These are phyloP conservation scores for Trametes polyzona DNA, from an alignment of 1,284 basidiomycete species.

Conservation along the genomic window DNA sequence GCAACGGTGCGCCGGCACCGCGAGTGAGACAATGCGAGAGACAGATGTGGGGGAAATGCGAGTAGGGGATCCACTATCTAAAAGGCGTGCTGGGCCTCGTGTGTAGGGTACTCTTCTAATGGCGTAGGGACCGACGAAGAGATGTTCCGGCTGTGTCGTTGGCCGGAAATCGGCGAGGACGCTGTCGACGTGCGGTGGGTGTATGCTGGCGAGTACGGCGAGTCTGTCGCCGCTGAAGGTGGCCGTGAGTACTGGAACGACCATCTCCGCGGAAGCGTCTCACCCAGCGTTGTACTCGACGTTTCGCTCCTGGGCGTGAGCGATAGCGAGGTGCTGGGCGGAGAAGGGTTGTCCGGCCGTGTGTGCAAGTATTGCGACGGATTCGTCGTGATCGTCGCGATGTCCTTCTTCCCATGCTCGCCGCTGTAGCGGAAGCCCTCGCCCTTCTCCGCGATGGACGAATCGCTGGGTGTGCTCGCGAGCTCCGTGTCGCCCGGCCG, in stretches of 20 bases:
- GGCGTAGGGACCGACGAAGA: slow-evolving; percentile 27
- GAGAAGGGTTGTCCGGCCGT: slow-evolving; percentile 58
- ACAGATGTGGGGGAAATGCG: not conserved
- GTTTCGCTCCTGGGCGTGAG: slow-evolving; percentile 45
- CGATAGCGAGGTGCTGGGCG: slow-evolving; percentile 28
- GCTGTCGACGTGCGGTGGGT: slow-evolving; percentile 23
- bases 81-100: slow-evolving; percentile 2
- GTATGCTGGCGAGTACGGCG: slow-evolving; percentile 25
- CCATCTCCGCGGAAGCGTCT: slow-evolving; percentile 48
- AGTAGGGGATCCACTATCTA: slow-evolving; percentile 1
- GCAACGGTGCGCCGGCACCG: slow-evolving; percentile 6
- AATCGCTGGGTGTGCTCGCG: slow-evolving; percentile 26
- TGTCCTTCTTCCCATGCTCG: slow-evolving; percentile 35
- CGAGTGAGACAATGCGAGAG: not conserved
- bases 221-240: slow-evolving; percentile 40
- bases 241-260: slow-evolving; percentile 45
- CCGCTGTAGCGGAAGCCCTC: not conserved
- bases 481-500: slow-evolving; percentile 27
- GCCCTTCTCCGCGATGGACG: slow-evolving; percentile 27
- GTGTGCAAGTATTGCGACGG: slow-evolving; percentile 29
- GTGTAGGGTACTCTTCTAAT: slow-evolving; percentile 21
- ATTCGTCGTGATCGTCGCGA: slow-evolving; percentile 23
- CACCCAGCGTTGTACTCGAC: slow-evolving; percentile 45
- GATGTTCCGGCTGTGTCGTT: slow-evolving; percentile 26
- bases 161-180: slow-evolving; percentile 24